phyloP scores from a whole-genome alignment of 202 grass and related monocot species.

The Carex sylvatica region DNA sequence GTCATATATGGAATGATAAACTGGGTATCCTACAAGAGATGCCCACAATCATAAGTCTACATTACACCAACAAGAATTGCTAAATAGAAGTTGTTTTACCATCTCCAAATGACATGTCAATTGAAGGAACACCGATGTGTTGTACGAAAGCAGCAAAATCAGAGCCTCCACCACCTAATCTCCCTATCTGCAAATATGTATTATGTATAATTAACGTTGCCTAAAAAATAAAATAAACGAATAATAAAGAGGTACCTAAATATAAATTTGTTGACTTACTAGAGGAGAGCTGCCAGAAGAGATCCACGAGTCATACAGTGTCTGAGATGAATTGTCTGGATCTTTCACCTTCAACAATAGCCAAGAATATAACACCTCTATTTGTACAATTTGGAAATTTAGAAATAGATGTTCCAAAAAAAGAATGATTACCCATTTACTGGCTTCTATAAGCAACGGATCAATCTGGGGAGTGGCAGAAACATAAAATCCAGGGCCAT shows the following conservation, averaged over 20 bases:
- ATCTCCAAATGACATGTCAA: constrained; percentile 67
- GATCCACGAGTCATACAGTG: constrained; percentile 66
- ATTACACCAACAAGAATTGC: not conserved
- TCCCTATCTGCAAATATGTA: constrained; percentile 45
- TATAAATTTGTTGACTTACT: constrained; percentile 40
- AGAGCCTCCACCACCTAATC: constrained; percentile 66
- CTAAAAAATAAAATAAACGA: not conserved
- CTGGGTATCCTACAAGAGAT: constrained; percentile 54
- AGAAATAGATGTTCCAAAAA: not conserved
- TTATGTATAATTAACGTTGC: not conserved
- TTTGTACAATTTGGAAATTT: not conserved
- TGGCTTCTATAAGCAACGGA: constrained; percentile 57
- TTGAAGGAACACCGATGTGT: constrained; percentile 72
- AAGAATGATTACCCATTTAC: constrained; percentile 45
- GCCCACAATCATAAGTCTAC: not conserved
- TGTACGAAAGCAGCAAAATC: constrained; percentile 80
- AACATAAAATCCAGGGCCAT: constrained; percentile 50
- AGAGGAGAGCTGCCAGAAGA: constrained; percentile 37
- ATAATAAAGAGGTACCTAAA: constrained; percentile 16
- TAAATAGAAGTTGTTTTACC: constrained; percentile 29
- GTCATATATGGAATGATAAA: constrained; percentile 88
- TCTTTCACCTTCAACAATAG: constrained; percentile 66
- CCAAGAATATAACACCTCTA: constrained; percentile 1
- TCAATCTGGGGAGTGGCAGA: constrained; percentile 75
- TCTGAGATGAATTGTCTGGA: constrained; percentile 82